phyloP scores from a whole-genome alignment of 2,329 filamentous ascomycete genomes.

The Cadophora malorum region DNA sequence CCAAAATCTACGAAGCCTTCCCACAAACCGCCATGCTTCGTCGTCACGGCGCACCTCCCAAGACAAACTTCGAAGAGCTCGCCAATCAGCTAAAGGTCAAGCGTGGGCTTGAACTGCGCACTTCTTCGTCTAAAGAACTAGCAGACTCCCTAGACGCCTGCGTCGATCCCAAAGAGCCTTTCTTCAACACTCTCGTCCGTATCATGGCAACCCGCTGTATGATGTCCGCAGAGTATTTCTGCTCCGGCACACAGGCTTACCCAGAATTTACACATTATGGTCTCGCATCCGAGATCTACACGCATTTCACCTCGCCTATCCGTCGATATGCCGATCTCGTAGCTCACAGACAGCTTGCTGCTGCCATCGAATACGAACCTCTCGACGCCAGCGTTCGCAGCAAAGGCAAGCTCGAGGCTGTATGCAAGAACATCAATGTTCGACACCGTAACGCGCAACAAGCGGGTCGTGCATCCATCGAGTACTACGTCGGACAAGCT shows the following conservation, averaged over 20 bases:
- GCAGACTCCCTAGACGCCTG: slow-evolving; percentile 91
- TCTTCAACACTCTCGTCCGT: slow-evolving; percentile 97
- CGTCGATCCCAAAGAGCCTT: slow-evolving; percentile 79
- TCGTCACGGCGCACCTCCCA: slow-evolving; percentile 89
- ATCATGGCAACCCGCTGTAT: slow-evolving; percentile 99
- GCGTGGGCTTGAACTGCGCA: slow-evolving; percentile 77
- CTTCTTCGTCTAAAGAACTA: slow-evolving; percentile 89
- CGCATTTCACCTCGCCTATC: slow-evolving; percentile 97
- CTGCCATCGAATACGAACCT: slow-evolving; percentile 90
- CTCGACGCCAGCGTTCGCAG: slow-evolving; percentile 83
- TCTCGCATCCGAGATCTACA: slow-evolving; percentile 95
- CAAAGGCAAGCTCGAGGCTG: slow-evolving; percentile 83
- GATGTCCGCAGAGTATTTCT: slow-evolving; percentile 99
- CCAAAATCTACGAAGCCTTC: slow-evolving; percentile 88
- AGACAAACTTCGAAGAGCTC: slow-evolving; percentile 96
- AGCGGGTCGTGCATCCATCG: slow-evolving; percentile 90
- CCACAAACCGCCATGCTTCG: slow-evolving; percentile 94
- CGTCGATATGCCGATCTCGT: slow-evolving; percentile 97
- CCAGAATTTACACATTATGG: slow-evolving; percentile 97
- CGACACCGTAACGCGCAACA: slow-evolving; percentile 97
- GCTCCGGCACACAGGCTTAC: slow-evolving; percentile 88
- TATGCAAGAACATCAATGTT: slow-evolving; percentile 98
- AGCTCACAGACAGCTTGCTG: slow-evolving; percentile 91
- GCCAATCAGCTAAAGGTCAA: slow-evolving; percentile 89
- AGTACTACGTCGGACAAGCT: slow-evolving; percentile 97